These are phyloP conservation scores for Wallacemonas sp. DNA, from an alignment of 208 protist genomes.

Conservation along the genomic window DNA sequence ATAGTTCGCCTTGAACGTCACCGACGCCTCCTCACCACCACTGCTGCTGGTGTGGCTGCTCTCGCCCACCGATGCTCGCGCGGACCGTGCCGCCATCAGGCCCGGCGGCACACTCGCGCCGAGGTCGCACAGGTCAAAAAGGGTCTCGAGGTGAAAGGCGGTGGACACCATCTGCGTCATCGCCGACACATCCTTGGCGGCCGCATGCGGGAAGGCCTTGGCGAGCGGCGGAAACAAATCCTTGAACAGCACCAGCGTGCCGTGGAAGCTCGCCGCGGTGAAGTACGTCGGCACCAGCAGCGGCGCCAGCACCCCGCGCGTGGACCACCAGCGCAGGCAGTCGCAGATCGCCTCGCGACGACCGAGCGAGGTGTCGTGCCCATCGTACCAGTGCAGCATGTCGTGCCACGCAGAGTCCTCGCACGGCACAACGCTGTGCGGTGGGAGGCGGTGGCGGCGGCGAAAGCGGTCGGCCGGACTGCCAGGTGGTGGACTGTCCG, in stretches of 20 bases:
- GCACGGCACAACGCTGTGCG: conserved; percentile 20
- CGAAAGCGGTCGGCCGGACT: conserved; percentile 16
- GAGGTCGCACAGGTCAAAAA: conserved; percentile 57
- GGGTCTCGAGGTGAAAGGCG: conserved; percentile 57
- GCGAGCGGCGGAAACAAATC: conserved; percentile 53
- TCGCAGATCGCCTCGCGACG: conserved; percentile 37
- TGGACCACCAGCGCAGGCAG: conserved; percentile 27
- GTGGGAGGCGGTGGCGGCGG: conserved; percentile 19
- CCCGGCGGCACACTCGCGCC: conserved; percentile 26
- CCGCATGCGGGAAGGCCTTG: conserved; percentile 64
- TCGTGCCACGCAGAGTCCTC: conserved; percentile 26
- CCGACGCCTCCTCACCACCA: too few relatives aligned
- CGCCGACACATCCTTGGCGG: conserved; percentile 63
- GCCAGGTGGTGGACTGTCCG: too few relatives aligned
- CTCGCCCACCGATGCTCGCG: too few relatives aligned
- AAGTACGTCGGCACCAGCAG: conserved; percentile 28
- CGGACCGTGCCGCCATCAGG: not conserved
- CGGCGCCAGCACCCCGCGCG: conserved; percentile 37
- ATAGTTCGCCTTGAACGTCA: conserved; percentile 19
- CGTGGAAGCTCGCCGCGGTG: conserved; percentile 34
- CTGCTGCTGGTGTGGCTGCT: too few relatives aligned
- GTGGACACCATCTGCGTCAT: conserved; percentile 53
- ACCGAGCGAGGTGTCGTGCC: conserved; percentile 15
- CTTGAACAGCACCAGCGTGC: conserved; percentile 58
- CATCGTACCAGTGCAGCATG: conserved; percentile 39